Percentiles rank a stretch among this genome's conserved stretches.
phyloP scores from a whole-genome alignment of 2,329 filamentous ascomycete species.

The Xylariaceae sp. region DNA sequence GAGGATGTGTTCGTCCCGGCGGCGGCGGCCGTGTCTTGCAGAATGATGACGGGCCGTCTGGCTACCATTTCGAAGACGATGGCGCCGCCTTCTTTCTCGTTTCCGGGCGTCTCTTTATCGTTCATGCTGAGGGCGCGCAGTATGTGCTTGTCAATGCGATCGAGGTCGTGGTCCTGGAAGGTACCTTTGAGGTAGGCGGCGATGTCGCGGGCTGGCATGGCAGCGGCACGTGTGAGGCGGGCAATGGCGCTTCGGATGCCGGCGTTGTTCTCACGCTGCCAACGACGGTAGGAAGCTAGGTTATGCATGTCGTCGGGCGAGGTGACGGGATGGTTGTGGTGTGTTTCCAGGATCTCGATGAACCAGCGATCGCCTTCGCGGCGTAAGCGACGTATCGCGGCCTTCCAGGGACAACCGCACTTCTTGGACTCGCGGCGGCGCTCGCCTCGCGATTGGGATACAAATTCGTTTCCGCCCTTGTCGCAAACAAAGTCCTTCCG shows the following conservation, averaged over 20 bases:
- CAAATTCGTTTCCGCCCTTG: slow-evolving; percentile 29
- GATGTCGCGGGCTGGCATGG: slow-evolving; percentile 27
- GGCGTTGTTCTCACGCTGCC: slow-evolving; percentile 31
- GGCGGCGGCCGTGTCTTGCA: slow-evolving; percentile 15
- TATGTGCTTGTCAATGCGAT: slow-evolving; percentile 29
- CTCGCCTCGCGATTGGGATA: slow-evolving; percentile 30
- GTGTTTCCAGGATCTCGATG: slow-evolving; percentile 27
- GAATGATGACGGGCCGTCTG: slow-evolving; percentile 26
- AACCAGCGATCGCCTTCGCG: slow-evolving; percentile 30
- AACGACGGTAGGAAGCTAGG: slow-evolving; percentile 30
- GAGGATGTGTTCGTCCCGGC: slow-evolving; percentile 3
- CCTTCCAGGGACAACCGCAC: slow-evolving; percentile 29
- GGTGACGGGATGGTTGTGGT: slow-evolving; percentile 29
- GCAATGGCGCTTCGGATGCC: slow-evolving; percentile 26
- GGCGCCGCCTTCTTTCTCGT: slow-evolving; percentile 13
- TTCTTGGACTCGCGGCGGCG: slow-evolving; percentile 28
- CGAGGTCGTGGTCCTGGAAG: slow-evolving; percentile 24
- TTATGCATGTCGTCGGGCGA: slow-evolving; percentile 29
- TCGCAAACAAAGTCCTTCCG: slow-evolving; percentile 31
- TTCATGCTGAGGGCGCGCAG: slow-evolving; percentile 28
- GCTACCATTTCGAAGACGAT: slow-evolving; percentile 27
- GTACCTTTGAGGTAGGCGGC: slow-evolving; percentile 27
- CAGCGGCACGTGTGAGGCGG: slow-evolving; percentile 25
- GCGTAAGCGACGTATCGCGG: slow-evolving; percentile 26
- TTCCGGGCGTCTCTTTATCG: slow-evolving; percentile 23